Evolutionary conservation across 2,329 filamentous ascomycete species (phyloP).

Genomic region (Metarhizium guizhouense): DNA sequence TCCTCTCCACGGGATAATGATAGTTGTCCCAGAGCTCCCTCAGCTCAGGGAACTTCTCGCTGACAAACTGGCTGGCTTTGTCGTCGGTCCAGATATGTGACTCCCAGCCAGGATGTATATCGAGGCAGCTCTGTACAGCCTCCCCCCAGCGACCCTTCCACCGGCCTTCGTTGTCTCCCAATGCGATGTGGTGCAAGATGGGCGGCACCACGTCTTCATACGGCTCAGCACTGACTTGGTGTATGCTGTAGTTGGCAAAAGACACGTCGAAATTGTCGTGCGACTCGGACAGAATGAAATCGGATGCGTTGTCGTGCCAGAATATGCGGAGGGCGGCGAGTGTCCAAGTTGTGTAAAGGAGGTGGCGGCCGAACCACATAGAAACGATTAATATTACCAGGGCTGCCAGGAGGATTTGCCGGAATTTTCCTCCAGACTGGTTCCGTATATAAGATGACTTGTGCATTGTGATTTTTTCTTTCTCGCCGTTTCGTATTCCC

Average conservation of each 20-base stretch:
- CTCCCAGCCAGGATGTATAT: constrained; percentile 25
- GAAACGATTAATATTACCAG: constrained; percentile 5
- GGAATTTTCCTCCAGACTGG: constrained; percentile 4
- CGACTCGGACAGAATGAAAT: constrained; percentile 19
- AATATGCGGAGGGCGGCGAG: constrained; percentile 17
- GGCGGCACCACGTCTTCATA: constrained; percentile 22
- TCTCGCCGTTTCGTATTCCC: too few species aligned
- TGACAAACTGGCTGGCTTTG: constrained; percentile 10
- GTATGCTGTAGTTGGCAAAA: constrained; percentile 21
- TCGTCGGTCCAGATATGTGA: constrained; percentile 14
- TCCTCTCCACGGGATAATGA: constrained; percentile 59
- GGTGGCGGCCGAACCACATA: constrained; percentile 11
- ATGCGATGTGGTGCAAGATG: constrained; percentile 25
- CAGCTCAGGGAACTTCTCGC: constrained; percentile 14
- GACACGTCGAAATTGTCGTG: constrained; percentile 23
- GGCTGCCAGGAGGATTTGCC: constrained; percentile 5
- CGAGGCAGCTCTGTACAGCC: constrained; percentile 22
- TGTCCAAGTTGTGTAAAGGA: constrained; percentile 18
- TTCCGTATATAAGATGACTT: constrained; percentile 4
- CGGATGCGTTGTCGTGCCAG: constrained; percentile 15
- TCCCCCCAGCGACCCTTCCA: constrained; percentile 17
- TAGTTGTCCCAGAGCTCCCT: constrained; percentile 40
- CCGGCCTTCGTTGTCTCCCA: constrained; percentile 15
- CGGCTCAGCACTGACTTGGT: constrained; percentile 18
- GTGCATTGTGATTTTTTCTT: constrained; percentile 1